Percentiles rank a stretch among this genome's conserved stretches.
phyloP scores from a whole-genome alignment of 768 basidiomycete genomes.

The Exidia glandulosa region DNA sequence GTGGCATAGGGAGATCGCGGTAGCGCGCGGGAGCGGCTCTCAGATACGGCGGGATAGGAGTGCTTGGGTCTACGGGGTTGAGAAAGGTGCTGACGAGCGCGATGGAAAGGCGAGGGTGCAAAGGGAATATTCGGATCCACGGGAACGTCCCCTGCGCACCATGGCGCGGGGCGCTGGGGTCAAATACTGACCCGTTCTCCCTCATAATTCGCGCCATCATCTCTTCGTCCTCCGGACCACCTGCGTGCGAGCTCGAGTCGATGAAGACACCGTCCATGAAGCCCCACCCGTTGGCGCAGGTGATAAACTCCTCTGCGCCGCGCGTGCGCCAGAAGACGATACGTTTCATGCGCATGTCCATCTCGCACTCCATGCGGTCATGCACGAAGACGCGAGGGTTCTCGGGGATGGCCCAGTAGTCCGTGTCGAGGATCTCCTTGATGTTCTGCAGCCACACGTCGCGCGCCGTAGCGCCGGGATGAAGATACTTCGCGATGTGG shows the following conservation, averaged over 20 bases:
- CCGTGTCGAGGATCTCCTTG: background rate
- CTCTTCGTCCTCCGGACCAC: no score
- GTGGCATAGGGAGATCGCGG: background rate
- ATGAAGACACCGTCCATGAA: background rate
- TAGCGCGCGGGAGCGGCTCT: background rate
- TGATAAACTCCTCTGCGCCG: background rate
- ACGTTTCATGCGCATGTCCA: background rate
- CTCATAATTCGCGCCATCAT: background rate
- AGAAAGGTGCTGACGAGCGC: background rate
- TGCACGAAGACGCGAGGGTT: background rate
- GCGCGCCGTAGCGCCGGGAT: background rate
- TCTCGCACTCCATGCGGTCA: background rate
- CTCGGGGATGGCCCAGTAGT: slow-evolving; percentile 2
- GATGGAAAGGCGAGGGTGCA: background rate
- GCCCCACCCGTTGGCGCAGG: slow-evolving; percentile 2
- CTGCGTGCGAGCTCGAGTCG: background rate
- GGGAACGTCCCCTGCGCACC: background rate
- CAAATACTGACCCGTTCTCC: background rate
- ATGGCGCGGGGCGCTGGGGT: background rate
- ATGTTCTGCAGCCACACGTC: slow-evolving; percentile 5
- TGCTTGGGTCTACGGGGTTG: background rate
- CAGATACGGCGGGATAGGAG: background rate
- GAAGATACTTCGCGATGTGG: background rate
- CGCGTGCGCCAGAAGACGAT: slow-evolving; percentile 1
- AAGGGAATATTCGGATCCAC: background rate